phyloP scores from a whole-genome alignment of 495 filamentous ascomycete species.

The Annulohypoxylon nitens region DNA sequence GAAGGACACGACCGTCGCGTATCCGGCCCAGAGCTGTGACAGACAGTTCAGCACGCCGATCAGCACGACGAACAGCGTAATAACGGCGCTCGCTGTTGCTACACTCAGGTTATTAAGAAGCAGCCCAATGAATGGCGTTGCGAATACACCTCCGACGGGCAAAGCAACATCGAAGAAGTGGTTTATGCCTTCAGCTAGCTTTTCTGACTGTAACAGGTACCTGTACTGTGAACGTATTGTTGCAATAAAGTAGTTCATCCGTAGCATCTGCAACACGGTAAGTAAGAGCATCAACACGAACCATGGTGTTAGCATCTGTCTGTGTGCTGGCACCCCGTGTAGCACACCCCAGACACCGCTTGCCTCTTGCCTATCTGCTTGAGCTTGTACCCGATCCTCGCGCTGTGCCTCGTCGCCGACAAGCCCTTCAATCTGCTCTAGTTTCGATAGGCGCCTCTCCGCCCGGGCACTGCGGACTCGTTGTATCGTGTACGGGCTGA shows the following conservation, averaged over 20 bases:
- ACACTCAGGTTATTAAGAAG: conserved; percentile 66
- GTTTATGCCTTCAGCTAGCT: conserved; percentile 59
- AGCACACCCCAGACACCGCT: conserved; percentile 67
- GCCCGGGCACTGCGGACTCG: conserved; percentile 56
- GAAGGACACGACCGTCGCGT: conserved; percentile 49
- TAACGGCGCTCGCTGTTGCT: conserved; percentile 54
- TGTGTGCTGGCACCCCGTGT: conserved; percentile 59
- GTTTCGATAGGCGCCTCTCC: conserved; percentile 43
- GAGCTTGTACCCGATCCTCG: conserved; percentile 62
- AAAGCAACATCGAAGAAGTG: conserved; percentile 66
- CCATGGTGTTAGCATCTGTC: conserved; percentile 64
- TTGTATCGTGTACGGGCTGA: conserved; percentile 48
- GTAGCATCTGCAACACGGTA: conserved; percentile 65
- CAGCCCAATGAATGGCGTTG: conserved; percentile 65
- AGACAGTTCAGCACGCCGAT: conserved; percentile 62
- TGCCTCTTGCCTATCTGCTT: conserved; percentile 65
- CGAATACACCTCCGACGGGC: conserved; percentile 62
- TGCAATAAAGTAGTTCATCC: conserved; percentile 69
- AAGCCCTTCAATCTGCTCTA: conserved; percentile 60
- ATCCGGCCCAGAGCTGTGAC: conserved; percentile 50
- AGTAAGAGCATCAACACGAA: conserved; percentile 64
- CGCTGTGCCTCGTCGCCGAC: conserved; percentile 58
- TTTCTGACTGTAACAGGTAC: conserved; percentile 55
- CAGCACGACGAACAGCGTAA: conserved; percentile 58
- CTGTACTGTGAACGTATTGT: conserved; percentile 63